phyloP scores from a whole-genome alignment of 139 green algal species.

The Haematococcus lacustris region DNA sequence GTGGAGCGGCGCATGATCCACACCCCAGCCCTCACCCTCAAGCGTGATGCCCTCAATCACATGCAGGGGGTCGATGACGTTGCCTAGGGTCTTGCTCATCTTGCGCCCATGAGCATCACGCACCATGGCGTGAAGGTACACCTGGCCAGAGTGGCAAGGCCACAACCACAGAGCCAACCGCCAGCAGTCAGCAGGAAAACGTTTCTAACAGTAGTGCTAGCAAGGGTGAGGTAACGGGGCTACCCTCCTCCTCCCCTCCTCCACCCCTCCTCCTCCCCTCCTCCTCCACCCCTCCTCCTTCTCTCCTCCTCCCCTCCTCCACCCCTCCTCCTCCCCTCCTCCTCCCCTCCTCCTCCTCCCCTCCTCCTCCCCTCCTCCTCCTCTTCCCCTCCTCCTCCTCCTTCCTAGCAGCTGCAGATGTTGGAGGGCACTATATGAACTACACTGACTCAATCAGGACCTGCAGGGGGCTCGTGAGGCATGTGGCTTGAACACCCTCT shows the following conservation, averaged over 20 bases:
- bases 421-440: no score
- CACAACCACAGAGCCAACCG: background rate
- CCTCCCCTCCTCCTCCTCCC: no score
- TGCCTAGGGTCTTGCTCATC: constrained; percentile 90
- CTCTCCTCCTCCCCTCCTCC: background rate
- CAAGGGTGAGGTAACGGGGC: no score
- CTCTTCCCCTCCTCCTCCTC: no score
- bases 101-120: constrained; percentile 77
- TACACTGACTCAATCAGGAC: background rate
- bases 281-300: background rate
- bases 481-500: background rate
- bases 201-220: background rate
- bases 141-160: constrained; percentile 13
- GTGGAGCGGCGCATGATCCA: background rate
- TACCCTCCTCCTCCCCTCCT: no score
- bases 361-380: no score
- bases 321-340: no score
- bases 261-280: no score
- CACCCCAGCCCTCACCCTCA: constrained; percentile 6
- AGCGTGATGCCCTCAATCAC: constrained; percentile 78
- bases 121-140: constrained; percentile 96
- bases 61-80: constrained; percentile 94
- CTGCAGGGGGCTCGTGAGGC: background rate
- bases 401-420: no score
- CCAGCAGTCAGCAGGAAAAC: background rate